Evolutionary conservation across 2,329 filamentous ascomycete species (phyloP).

Genomic region (Ilyonectria mors-panacis): DNA sequence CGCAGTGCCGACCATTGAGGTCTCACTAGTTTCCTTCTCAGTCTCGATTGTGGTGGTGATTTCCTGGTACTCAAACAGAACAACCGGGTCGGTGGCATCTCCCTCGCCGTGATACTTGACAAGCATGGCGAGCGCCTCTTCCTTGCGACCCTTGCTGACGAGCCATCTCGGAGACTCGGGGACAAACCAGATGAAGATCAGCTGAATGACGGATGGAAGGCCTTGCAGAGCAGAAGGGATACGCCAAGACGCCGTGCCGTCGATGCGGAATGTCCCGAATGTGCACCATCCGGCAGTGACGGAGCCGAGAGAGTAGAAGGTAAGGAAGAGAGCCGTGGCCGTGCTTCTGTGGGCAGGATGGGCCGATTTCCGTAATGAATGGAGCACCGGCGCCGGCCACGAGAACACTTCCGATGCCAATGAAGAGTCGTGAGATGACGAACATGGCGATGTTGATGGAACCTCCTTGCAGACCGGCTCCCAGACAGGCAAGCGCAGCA

Average conservation of each 20-base stretch:
- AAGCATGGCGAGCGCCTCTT: conserved; percentile 6
- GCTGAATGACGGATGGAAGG: neutral
- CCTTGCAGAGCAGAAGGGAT: conserved; percentile 9
- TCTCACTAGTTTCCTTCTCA: neutral
- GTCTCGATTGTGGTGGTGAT: conserved; percentile 1
- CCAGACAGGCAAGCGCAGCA: neutral
- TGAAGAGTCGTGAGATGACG: conserved; percentile 12
- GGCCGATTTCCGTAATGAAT: conserved; percentile 21
- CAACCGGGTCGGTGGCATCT: conserved; percentile 3
- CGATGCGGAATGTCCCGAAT: conserved; percentile 9
- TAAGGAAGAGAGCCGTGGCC: conserved; percentile 18
- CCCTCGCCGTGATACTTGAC: conserved; percentile 28
- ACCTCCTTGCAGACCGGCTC: conserved; percentile 18
- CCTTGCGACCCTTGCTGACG: neutral
- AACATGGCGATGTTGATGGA: conserved; percentile 25
- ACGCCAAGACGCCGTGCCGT: conserved; percentile 5
- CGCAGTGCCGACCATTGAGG: neutral
- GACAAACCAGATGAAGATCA: conserved; percentile 11
- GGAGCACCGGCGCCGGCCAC: conserved; percentile 5
- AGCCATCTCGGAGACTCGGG: conserved; percentile 9
- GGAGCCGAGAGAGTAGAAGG: conserved; percentile 19
- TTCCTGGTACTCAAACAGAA: conserved; percentile 18
- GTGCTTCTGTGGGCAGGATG: conserved; percentile 13
- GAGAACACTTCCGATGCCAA: conserved; percentile 16
- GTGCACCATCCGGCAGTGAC: conserved; percentile 23